A percentile compares a stretch with the other conserved stretches of the same genome.
phyloP scores from a whole-genome alignment of 2,329 filamentous ascomycete genomes.

The Claviceps pusilla region DNA sequence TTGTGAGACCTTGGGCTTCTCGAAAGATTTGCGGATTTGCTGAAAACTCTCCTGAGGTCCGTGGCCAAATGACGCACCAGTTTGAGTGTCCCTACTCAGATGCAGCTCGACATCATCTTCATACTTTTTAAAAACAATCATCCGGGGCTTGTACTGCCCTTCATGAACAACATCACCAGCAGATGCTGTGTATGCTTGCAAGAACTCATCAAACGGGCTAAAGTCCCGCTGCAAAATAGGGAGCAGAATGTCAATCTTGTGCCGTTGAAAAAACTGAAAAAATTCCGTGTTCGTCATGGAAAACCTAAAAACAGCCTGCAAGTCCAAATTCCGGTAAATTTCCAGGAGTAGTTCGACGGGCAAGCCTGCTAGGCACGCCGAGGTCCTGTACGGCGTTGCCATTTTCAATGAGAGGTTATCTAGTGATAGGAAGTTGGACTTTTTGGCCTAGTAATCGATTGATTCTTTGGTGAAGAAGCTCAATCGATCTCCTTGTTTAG shows the following conservation, averaged over 20 bases:
- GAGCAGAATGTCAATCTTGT: constrained; percentile 28
- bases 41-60: constrained; percentile 7
- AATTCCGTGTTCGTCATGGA: constrained; percentile 24
- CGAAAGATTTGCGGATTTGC: constrained; percentile 7
- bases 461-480: not conserved
- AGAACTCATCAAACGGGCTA: constrained; percentile 29
- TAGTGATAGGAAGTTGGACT: not conserved
- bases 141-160: constrained; percentile 24
- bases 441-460: not conserved
- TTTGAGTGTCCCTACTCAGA: constrained; percentile 5
- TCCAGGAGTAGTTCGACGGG: constrained; percentile 34
- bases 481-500: not conserved
- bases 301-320: constrained; percentile 25
- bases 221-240: constrained; percentile 27
- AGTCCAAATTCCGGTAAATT: constrained; percentile 30
- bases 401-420: constrained; percentile 6
- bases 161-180: constrained; percentile 20
- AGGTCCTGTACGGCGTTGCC: constrained; percentile 7
- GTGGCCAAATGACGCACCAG: not conserved
- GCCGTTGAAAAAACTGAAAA: constrained; percentile 24
- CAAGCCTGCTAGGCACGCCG: constrained; percentile 15
- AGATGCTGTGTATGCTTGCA: constrained; percentile 31
- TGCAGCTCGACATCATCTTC: constrained; percentile 17
- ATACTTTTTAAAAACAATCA: constrained; percentile 24
- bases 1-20: not conserved